Conservation (phyloP, 441 rosid species). For the Adansonia gregorii region DNA sequence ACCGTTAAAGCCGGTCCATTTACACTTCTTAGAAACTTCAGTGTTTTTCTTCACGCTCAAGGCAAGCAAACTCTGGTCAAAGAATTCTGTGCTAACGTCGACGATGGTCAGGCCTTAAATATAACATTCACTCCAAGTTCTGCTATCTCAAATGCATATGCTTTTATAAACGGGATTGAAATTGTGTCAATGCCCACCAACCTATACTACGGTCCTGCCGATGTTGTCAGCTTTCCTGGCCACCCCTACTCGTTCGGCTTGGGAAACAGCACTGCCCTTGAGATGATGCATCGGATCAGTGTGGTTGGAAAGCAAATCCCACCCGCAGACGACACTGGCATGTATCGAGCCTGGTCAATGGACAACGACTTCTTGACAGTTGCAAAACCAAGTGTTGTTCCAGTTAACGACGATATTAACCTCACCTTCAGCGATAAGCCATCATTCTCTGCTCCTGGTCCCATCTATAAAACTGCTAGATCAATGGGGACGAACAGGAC, state of each 20-base stretch:
- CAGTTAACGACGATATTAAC: background rate
- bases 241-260: background rate
- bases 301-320: background rate
- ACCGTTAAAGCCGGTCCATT: background rate
- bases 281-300: background rate
- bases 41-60: background rate
- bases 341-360: background rate
- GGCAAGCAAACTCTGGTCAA: background rate
- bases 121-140: conserved; percentile 31
- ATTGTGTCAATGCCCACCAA: conserved; percentile 28
- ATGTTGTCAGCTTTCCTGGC: background rate
- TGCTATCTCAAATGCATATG: conserved; percentile 22
- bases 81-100: conserved; percentile 18
- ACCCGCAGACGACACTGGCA: background rate
- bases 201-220: conserved; percentile 18
- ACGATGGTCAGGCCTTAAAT: conserved; percentile 20
- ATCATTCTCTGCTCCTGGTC: background rate
- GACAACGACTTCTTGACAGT: background rate
- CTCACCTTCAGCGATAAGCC: background rate
- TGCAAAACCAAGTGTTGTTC: background rate
- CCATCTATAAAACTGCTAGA: background rate
- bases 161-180: conserved; percentile 37
- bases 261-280: background rate
- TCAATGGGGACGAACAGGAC: background rate
- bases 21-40: background rate